Evolutionary conservation across 176 grass and related monocot genomes (phyloP).

Genomic region (Rhipidocladum racemiflorum): DNA sequence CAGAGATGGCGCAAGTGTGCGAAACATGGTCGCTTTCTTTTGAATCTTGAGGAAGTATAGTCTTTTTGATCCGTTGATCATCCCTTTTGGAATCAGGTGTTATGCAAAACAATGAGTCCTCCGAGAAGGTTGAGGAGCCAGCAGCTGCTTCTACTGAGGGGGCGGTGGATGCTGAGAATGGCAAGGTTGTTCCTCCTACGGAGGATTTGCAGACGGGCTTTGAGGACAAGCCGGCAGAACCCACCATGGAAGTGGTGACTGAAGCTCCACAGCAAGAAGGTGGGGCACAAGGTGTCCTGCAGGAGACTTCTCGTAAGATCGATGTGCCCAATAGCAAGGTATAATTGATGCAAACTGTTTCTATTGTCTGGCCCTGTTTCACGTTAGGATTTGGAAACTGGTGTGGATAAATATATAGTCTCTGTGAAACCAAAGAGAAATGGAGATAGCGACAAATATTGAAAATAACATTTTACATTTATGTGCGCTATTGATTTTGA

Average conservation of each 20-base stretch:
- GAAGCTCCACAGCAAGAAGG: constrained; percentile 36
- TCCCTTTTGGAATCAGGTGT: constrained; percentile 16
- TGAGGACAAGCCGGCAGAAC: constrained; percentile 13
- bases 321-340: constrained; percentile 96
- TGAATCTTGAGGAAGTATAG: neutral
- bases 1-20: neutral
- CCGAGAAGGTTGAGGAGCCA: constrained; percentile 11
- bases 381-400: neutral
- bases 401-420: neutral
- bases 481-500: neutral
- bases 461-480: neutral
- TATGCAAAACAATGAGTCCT: neutral
- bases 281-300: neutral
- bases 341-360: neutral
- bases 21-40: neutral
- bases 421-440: neutral
- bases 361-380: neutral
- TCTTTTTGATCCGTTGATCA: neutral
- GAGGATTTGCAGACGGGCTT: neutral
- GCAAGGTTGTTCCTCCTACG: constrained; percentile 9
- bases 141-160: neutral
- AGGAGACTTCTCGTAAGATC: constrained; percentile 46
- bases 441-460: neutral
- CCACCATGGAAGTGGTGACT: neutral
- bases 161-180: constrained; percentile 26